Evolutionary conservation across 352 stramenopile species (phyloP), one percentile per base, ranked within the genome.

Genomic region (Globisporangium paroecandrum): DNA sequence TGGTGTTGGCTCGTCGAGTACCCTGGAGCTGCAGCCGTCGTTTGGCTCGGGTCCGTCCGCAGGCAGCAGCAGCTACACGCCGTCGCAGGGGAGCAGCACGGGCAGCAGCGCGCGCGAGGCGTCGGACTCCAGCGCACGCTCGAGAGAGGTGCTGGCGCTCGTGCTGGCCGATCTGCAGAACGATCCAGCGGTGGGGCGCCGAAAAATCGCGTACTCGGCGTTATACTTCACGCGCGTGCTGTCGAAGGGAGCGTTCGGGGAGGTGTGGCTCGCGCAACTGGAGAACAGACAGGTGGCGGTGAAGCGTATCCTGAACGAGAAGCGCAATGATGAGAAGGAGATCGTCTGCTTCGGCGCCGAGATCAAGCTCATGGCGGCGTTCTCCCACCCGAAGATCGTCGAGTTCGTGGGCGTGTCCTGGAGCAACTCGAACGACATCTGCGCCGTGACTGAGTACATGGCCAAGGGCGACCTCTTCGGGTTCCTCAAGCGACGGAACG

Each of bases 331-430:
- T 65, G 80, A 87, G 71, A 91, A 89, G 64, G 85, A 94, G 69
- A 91, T 95, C 65, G 81, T 93, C 77, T 90, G 82, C 68, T 95
- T 95, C 62, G 85, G 74, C 29, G 83, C 83, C 10, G 87, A 95
- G 73, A 93, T 95, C 75, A 90, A 90, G 78, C 79, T 95, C 69
- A 95, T 95, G 85, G 83, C 85, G 51, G 85, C 74, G 13, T 91
- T 95, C 46, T 84, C 68, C 1, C 87, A 95, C 68, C 82, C 83
- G 0, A 93, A 94, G 71, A 94, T 95, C 66, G 83, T 94, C 64
- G 78, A 90, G 70, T 93, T 95, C 59, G 51, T 94, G 9, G 87
- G 87, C 27, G 76, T 95, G 13, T 89, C 78, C 36, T 95, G 87
- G 87, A 93, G 73, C 68, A 81, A 76, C 32, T 75, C 81, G 58